These are phyloP conservation scores for Neonectria sp. DNA, from an alignment of 2,329 filamentous ascomycete genomes.

Conservation along the genomic window DNA sequence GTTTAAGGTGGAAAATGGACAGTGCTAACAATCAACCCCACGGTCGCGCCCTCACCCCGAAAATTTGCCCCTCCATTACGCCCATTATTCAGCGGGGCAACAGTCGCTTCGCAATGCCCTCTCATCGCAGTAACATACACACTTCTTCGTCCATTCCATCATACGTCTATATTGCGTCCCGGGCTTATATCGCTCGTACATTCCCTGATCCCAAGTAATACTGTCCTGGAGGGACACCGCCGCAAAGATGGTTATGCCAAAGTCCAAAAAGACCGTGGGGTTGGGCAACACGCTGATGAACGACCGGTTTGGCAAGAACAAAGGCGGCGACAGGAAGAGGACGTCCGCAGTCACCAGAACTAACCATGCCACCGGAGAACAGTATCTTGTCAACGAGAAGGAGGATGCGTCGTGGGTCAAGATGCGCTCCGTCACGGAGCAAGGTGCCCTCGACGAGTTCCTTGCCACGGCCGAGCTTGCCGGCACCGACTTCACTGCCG, in stretches of 20 bases:
- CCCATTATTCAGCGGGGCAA: slow-evolving; percentile 57
- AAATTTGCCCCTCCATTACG: slow-evolving; percentile 67
- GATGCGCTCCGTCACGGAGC: slow-evolving; percentile 99
- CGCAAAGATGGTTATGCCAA: slow-evolving; percentile 75
- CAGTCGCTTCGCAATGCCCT: slow-evolving; percentile 39
- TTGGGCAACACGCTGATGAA: slow-evolving; percentile 99
- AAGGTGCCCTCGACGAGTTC: slow-evolving; percentile 97
- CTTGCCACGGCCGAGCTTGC: slow-evolving; percentile 95
- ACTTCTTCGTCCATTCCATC: slow-evolving; percentile 32
- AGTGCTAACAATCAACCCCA: slow-evolving; percentile 45
- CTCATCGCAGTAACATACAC: slow-evolving; percentile 36
- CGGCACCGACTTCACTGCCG: slow-evolving; percentile 98
- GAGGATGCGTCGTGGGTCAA: slow-evolving; percentile 98
- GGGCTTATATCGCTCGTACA: slow-evolving; percentile 34
- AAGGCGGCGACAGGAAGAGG: slow-evolving; percentile 86
- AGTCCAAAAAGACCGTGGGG: slow-evolving; percentile 95
- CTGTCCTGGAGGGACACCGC: slow-evolving; percentile 18
- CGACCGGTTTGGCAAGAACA: slow-evolving; percentile 95
- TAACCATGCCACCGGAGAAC: slow-evolving; percentile 85
- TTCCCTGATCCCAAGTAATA: slow-evolving; percentile 11
- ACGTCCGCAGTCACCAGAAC: slow-evolving; percentile 73
- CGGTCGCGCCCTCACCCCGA: slow-evolving; percentile 42
- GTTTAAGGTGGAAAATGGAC: slow-evolving; percentile 26
- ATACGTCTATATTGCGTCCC: slow-evolving; percentile 28
- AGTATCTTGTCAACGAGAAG: slow-evolving; percentile 92